These are phyloP conservation scores for Macrophomina tecta DNA, from an alignment of 2,329 filamentous ascomycete genomes.

Conservation along the genomic window DNA sequence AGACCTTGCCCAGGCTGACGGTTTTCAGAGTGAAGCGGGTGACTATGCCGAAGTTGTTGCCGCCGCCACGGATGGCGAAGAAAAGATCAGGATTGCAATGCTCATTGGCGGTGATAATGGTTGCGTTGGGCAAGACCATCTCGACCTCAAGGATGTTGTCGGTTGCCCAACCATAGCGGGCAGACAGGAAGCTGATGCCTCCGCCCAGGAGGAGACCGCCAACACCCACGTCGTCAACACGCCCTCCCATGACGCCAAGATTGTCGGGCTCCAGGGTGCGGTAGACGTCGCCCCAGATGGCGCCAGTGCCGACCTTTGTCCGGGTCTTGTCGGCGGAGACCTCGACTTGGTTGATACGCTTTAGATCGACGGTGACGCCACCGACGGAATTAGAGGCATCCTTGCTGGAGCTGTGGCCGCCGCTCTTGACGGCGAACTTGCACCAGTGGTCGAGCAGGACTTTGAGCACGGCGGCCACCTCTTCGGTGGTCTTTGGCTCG, in stretches of 20 bases:
- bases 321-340: slow-evolving; percentile 22
- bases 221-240: slow-evolving; percentile 29
- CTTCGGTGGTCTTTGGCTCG: slow-evolving; percentile 36
- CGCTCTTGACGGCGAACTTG: slow-evolving; percentile 38
- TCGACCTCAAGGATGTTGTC: slow-evolving; percentile 20
- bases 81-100: slow-evolving; percentile 38
- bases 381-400: slow-evolving; percentile 36
- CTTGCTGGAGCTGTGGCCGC: slow-evolving; percentile 39
- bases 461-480: slow-evolving; percentile 38
- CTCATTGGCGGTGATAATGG: slow-evolving; percentile 21
- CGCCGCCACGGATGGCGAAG: slow-evolving; percentile 46
- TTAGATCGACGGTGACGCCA: slow-evolving; percentile 42
- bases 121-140: slow-evolving; percentile 16
- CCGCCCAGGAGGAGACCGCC: slow-evolving; percentile 30
- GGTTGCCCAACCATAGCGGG: background rate
- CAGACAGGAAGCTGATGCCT: slow-evolving; percentile 25
- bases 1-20: slow-evolving; percentile 32
- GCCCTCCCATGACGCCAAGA: slow-evolving; percentile 28
- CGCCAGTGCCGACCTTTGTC: slow-evolving; percentile 31
- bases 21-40: slow-evolving; percentile 39
- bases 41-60: slow-evolving; percentile 47
- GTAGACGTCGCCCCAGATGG: slow-evolving; percentile 31
- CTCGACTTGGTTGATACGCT: slow-evolving; percentile 31
- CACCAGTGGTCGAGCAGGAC: slow-evolving; percentile 33
- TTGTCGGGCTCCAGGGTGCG: slow-evolving; percentile 16